phyloP scores from a whole-genome alignment of 192 early-diverging fungal species.

The Gigaspora rosea region DNA sequence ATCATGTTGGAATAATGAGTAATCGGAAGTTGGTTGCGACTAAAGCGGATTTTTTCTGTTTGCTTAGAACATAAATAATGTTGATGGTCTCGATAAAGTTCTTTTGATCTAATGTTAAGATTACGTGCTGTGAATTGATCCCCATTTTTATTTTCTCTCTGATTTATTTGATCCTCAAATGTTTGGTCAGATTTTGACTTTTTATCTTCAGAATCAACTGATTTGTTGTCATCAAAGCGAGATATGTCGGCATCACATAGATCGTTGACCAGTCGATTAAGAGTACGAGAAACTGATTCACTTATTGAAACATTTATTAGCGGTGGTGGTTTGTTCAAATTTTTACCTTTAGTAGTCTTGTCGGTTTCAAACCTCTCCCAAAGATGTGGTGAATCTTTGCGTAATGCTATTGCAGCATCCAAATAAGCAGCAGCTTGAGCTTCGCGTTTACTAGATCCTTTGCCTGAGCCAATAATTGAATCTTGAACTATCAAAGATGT shows the following conservation, averaged over 20 bases:
- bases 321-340: conserved; percentile 36
- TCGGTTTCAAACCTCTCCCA: conserved; percentile 45
- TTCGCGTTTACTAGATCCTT: conserved; percentile 44
- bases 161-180: background rate
- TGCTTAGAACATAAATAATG: conserved; percentile 39
- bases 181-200: conserved; percentile 23
- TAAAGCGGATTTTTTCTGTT: conserved; percentile 34
- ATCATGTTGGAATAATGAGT: conserved; percentile 42
- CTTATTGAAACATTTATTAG: conserved; percentile 41
- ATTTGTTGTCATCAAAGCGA: background rate
- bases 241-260: conserved; percentile 21
- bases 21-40: conserved; percentile 40
- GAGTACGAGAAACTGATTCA: conserved; percentile 34
- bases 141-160: background rate
- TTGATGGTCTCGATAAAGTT: conserved; percentile 35
- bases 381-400: conserved; percentile 37
- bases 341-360: conserved; percentile 39
- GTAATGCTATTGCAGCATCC: conserved; percentile 43
- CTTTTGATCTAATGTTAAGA: conserved; percentile 35
- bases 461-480: conserved; percentile 36
- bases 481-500: conserved; percentile 41
- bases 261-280: conserved; percentile 36
- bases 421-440: conserved; percentile 42
- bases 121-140: background rate
- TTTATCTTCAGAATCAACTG: background rate